Evolutionary conservation across 2,329 filamentous ascomycete species (phyloP), one percentile per base, ranked within the genome.

Genomic region (Phaeoacremonium minimum): DNA sequence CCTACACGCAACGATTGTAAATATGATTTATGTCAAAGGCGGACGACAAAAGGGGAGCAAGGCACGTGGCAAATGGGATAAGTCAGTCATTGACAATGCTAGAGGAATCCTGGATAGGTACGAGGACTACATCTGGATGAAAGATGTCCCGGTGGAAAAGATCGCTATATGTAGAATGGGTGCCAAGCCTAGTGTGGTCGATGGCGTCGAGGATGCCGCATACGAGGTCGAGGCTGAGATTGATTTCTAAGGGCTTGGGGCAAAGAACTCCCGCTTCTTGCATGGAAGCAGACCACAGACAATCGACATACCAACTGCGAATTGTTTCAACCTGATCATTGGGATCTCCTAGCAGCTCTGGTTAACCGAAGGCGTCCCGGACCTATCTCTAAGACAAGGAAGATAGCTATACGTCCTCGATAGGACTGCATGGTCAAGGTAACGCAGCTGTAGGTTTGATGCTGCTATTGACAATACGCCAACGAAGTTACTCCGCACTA

Each of bases 101-200:
- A 62, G 63, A 33, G 67, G 61, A 9, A 55, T 80, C n/a, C 35
- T 83, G n/a, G 69, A 74, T 29, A 59, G 66, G 40, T 88, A 82
- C 49, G 68, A 71, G 20, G 76, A 79, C 22, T 80, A 80, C 45
- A 58, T 80, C 1, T 96, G 89, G 87, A 80, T 85, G 48, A 67
- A 78, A 36, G 63, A 77, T 34, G 66, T 91, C 16, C 64, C 67
- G 13, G 55, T 95, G n/a, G 78, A 87, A 38, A 75, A 69, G 40
- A 62, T 96, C 28, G 80, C 83, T 33, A 81, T 96, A 26, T 96
- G 88, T 55, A 80, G 78, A 53, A 95, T 96, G 90, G 88, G 90
- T 0, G 88, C 88, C 8, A 85, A 81, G 67, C 80, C 75, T 48
- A 64, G 64, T 14, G 58, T 77, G 18, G 64, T 74, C 7, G 63